Base-by-base conservation (phyloP, 768 basidiomycete genomes). In the Suillus decipiens region DNA sequence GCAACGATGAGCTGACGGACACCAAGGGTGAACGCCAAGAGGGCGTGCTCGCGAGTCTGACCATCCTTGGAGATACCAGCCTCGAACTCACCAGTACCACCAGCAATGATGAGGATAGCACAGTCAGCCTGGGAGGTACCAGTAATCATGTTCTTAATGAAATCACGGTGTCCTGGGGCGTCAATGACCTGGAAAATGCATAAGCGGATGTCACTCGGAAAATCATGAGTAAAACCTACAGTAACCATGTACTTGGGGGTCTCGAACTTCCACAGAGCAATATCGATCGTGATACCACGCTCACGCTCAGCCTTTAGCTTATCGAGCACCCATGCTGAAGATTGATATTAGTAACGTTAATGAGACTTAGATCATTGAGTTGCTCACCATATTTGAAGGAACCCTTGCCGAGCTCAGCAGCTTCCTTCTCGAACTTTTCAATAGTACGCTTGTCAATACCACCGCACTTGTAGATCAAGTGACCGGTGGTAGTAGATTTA, bases 111-210 rank as follows among this genome's bases (percentile, higher is more conserved):
- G 80, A 99, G 95, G 79, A 99, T 89, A 75, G 96, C 97, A 76
- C 96, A 99, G 79, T 99, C 96, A 77, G 96, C 96, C 89, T 99
- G 97, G 74, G 97, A 99, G 73, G 97, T 99, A 87, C 97, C 97
- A 67, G 97, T 99, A 79, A 99, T 99, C 96, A 96, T 97, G 93
- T 97, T 99, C 85, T 99, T 99, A 88, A 99, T 99, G 84, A 99
- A 99, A 77, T 99, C 97, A 89, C 97, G 95, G 80, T 97, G 96
- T 77, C 96, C 96, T 55, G 97, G 97, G 78, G 97, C 97, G 77
- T 99, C 97, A 73, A 99, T 99, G 82, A 99, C 95, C 94, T 93
- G 51, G 69, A 58, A 65, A 59, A 56, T 66, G 66, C 68, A 57
- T 60, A 53, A 66, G 60, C 3, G 6, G 11, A 41, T 41, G 24